These are phyloP conservation scores for Teratosphaeria viscida DNA, from an alignment of 2,329 filamentous ascomycete species.

Conservation along the genomic window DNA sequence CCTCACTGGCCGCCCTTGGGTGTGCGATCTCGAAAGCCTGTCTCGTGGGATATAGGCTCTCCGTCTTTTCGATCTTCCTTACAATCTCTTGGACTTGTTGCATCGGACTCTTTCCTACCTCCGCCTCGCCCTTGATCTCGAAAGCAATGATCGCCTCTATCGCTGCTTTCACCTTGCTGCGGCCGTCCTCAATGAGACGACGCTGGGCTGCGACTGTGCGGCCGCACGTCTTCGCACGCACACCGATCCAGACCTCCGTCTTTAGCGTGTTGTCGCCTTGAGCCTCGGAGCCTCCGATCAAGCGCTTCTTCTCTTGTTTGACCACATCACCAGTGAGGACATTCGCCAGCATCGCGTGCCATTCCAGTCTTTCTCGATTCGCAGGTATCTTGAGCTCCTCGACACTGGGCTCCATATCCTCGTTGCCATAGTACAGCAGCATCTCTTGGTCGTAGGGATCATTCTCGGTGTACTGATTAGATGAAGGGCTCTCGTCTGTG, in stretches of 20 bases:
- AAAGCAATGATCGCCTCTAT: slow-evolving; percentile 89
- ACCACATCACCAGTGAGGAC: slow-evolving; percentile 95
- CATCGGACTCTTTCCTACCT: slow-evolving; percentile 76
- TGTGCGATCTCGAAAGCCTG: slow-evolving; percentile 64
- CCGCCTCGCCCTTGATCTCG: slow-evolving; percentile 84
- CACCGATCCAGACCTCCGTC: slow-evolving; percentile 74
- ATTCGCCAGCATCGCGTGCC: slow-evolving; percentile 95
- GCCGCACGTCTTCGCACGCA: slow-evolving; percentile 74
- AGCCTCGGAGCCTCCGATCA: slow-evolving; percentile 72
- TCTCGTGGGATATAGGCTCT: slow-evolving; percentile 74
- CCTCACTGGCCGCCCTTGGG: slow-evolving; percentile 62
- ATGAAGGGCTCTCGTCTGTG: slow-evolving; percentile 70
- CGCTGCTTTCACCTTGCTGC: slow-evolving; percentile 58
- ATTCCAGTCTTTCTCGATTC: slow-evolving; percentile 84
- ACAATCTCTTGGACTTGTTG: slow-evolving; percentile 88
- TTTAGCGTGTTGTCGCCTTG: slow-evolving; percentile 59
- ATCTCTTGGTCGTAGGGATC: slow-evolving; percentile 86
- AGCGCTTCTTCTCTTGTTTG: slow-evolving; percentile 90
- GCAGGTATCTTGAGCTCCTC: slow-evolving; percentile 83
- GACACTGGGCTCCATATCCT: slow-evolving; percentile 75
- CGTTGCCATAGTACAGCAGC: slow-evolving; percentile 83
- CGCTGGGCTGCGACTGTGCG: slow-evolving; percentile 74
- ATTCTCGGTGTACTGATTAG: slow-evolving; percentile 69
- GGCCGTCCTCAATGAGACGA: slow-evolving; percentile 77
- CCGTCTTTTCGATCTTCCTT: slow-evolving; percentile 78